Conservation (phyloP, 2,329 filamentous ascomycete genomes). For the Beauveria brongniartii region DNA sequence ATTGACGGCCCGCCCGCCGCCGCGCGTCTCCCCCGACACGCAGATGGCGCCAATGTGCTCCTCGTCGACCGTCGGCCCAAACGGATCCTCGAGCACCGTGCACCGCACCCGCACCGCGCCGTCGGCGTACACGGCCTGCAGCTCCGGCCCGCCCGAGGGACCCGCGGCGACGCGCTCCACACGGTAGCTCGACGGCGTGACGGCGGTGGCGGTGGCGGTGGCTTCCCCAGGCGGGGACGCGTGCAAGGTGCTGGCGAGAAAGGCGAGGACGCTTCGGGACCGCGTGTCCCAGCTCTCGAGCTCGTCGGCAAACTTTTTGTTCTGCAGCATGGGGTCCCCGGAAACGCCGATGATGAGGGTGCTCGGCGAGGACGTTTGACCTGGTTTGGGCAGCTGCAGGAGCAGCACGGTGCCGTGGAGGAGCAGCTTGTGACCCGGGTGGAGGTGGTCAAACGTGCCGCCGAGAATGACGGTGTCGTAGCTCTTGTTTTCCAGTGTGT, state of each 20-base stretch:
- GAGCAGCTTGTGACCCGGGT: conserved; percentile 92
- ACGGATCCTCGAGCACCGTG: conserved; percentile 79
- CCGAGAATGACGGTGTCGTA: conserved; percentile 61
- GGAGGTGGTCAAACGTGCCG: conserved; percentile 93
- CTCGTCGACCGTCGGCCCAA: conserved; percentile 82
- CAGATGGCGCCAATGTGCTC: conserved; percentile 71
- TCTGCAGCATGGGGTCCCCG: conserved; percentile 74
- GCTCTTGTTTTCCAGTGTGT: conserved; percentile 4
- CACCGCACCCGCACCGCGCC: conserved; percentile 62
- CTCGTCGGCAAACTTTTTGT: conserved; percentile 79
- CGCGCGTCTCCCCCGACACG: conserved; percentile 79
- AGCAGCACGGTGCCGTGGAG: conserved; percentile 79
- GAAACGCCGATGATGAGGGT: conserved; percentile 79
- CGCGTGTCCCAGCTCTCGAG: conserved; percentile 75
- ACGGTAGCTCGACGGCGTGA: background rate
- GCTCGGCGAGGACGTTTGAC: conserved; percentile 30
- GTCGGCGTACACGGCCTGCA: conserved; percentile 46
- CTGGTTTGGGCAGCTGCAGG: conserved; percentile 43
- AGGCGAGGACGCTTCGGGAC: conserved; percentile 59
- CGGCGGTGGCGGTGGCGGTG: conserved; percentile 9
- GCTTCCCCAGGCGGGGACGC: conserved; percentile 25
- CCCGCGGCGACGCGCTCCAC: background rate
- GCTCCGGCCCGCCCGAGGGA: conserved; percentile 18
- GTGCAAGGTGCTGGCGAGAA: conserved; percentile 58
- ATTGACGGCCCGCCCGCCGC: conserved; percentile 80